These are phyloP conservation scores for Aspergillus bertholletiae DNA, from an alignment of 495 filamentous ascomycete species.

Conservation along the genomic window DNA sequence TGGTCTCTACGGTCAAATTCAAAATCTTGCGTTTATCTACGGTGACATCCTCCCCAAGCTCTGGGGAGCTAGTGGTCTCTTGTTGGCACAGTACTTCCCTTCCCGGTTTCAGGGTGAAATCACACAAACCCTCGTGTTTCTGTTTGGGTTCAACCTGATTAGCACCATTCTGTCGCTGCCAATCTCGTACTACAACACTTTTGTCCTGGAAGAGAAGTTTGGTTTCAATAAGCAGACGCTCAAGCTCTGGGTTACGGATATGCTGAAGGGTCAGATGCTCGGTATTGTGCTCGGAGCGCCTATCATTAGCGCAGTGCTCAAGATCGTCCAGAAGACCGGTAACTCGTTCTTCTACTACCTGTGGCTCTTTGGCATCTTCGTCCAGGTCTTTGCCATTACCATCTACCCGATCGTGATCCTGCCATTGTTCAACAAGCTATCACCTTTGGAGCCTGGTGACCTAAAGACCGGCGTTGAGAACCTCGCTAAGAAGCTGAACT, in stretches of 20 bases:
- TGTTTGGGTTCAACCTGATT: slow-evolving; percentile 79
- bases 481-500: slow-evolving; percentile 78
- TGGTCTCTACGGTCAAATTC: slow-evolving; percentile 77
- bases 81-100: slow-evolving; percentile 70
- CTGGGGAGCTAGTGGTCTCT: slow-evolving; percentile 75
- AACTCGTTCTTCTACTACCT: slow-evolving; percentile 95
- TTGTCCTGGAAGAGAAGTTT: slow-evolving; percentile 93
- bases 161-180: slow-evolving; percentile 76
- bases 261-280: slow-evolving; percentile 86
- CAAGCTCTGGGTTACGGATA: slow-evolving; percentile 83
- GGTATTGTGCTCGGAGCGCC: slow-evolving; percentile 75
- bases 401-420: slow-evolving; percentile 94
- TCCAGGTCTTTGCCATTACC: slow-evolving; percentile 91
- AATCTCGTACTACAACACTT: slow-evolving; percentile 83
- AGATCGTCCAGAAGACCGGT: slow-evolving; percentile 88
- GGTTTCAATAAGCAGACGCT: slow-evolving; percentile 98
- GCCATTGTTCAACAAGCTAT: slow-evolving; percentile 97
- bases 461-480: slow-evolving; percentile 87
- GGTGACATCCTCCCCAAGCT: slow-evolving; percentile 86
- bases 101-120: slow-evolving; percentile 85
- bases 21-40: slow-evolving; percentile 84
- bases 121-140: slow-evolving; percentile 86
- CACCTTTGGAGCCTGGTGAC: slow-evolving; percentile 78
- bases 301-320: slow-evolving; percentile 83
- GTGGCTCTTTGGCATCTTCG: slow-evolving; percentile 83